Conservation (phyloP, 1,284 basidiomycete genomes). For the Trichosporon ovoides region DNA sequence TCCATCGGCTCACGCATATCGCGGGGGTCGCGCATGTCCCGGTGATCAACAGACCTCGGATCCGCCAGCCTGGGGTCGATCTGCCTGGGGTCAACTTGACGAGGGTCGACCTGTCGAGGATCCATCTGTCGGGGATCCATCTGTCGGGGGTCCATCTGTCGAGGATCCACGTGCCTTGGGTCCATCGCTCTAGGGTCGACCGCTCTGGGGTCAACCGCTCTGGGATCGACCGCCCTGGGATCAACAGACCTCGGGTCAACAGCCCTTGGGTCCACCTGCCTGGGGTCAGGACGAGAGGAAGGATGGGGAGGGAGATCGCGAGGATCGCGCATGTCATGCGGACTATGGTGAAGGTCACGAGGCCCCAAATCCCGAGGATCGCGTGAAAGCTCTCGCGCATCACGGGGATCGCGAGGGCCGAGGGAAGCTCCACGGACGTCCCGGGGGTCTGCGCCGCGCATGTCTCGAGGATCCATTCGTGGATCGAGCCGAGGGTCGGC, state of each 20-base stretch:
- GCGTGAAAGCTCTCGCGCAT: conserved; percentile 1
- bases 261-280: background rate
- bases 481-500: background rate
- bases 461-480: conserved; percentile 2
- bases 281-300: background rate
- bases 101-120: no score
- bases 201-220: no score
- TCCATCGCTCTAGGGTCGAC: no score
- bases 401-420: conserved; percentile 8
- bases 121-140: background rate
- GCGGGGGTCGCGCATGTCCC: background rate
- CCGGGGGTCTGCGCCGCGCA: background rate
- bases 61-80: conserved; percentile 4
- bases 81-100: no score
- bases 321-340: conserved; percentile 7
- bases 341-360: background rate
- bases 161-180: no score
- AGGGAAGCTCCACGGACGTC: background rate
- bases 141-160: no score
- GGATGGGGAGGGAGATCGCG: conserved; percentile 1
- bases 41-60: background rate
- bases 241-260: conserved; percentile 1
- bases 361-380: background rate
- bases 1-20: background rate
- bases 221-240: background rate